Base-by-base conservation (phyloP, 1,284 basidiomycete species). In the Trichosporon asahii region DNA sequence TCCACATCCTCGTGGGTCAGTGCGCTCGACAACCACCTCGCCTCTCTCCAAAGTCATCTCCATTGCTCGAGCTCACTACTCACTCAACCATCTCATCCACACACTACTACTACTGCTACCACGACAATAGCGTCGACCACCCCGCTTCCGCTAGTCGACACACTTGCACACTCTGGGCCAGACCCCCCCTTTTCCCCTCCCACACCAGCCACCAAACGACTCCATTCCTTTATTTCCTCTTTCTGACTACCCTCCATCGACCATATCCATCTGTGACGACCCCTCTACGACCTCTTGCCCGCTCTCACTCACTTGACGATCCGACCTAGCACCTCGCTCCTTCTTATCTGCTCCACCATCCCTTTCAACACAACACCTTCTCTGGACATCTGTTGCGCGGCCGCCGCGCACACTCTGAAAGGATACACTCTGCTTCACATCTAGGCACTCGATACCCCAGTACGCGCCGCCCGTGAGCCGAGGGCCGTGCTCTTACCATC, bases 361-460 rank as follows among this genome's bases (percentile, higher is more conserved):
- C 37, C 37, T 40, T 25, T n/a, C n/a, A n/a, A n/a, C 15, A 27
- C 23, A 4, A 12, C 53, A 9, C 25, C 23, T 14, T 25, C 57
- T 61, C 57, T n/a, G 29, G 27, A 18, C 27, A 31, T 33, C 7
- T 1, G 29, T 33, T 9, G 29, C 57, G 57, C 57, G 29, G 57
- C 57, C 15, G 18, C 57, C 57, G 57, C 57, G 29, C 57, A n/a
- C 27, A 33, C 57, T n/a, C 57, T 4, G 27, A 33, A 21, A 31
- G 25, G 55, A 60, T 12, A 27, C 55, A 31, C n/a, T 15, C 57
- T n/a, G 27, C 57, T 31, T 31, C 18, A 31, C 27, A 18, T 61
- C 57, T n/a, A 61, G 57, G 57, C 27, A 31, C 57, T 61, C 27
- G 57, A 61, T 61, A 61, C 57, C 29, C 57, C 29, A 29, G 15